Evolutionary conservation across 2,329 filamentous ascomycete genomes (phyloP).

Genomic region (Septoria linicola): DNA sequence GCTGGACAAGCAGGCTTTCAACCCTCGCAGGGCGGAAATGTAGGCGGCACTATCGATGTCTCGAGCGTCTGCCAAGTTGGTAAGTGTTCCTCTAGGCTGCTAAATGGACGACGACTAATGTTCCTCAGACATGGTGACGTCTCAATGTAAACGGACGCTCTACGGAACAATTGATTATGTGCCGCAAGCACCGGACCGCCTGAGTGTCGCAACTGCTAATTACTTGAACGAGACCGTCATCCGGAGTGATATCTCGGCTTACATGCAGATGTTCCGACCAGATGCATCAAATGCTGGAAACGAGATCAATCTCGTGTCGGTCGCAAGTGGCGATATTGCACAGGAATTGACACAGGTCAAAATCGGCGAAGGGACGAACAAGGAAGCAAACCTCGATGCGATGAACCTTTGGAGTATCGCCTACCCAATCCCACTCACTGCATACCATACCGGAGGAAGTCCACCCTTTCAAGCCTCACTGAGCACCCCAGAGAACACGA

Average conservation of each 20-base stretch:
- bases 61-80: constrained; percentile 4
- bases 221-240: constrained; percentile 51
- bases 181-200: constrained; percentile 44
- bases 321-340: constrained; percentile 56
- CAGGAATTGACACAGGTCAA: constrained; percentile 43
- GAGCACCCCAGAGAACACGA: constrained; percentile 52
- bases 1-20: not conserved
- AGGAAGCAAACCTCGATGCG: constrained; percentile 64
- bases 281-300: constrained; percentile 44
- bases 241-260: constrained; percentile 57
- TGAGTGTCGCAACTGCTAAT: constrained; percentile 49
- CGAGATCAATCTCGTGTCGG: constrained; percentile 58
- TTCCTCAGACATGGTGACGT: constrained; percentile 52
- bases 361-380: constrained; percentile 27
- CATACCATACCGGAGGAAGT: constrained; percentile 60
- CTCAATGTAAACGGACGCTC: constrained; percentile 54
- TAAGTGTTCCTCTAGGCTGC: not conserved
- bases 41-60: not conserved
- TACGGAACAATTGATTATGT: constrained; percentile 57
- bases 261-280: constrained; percentile 56
- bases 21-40: not conserved
- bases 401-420: constrained; percentile 60
- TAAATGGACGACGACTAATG: constrained; percentile 44
- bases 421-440: constrained; percentile 54
- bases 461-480: constrained; percentile 54